Conservation (phyloP, 2,329 filamentous ascomycete species). For the Blumeria graminis region DNA sequence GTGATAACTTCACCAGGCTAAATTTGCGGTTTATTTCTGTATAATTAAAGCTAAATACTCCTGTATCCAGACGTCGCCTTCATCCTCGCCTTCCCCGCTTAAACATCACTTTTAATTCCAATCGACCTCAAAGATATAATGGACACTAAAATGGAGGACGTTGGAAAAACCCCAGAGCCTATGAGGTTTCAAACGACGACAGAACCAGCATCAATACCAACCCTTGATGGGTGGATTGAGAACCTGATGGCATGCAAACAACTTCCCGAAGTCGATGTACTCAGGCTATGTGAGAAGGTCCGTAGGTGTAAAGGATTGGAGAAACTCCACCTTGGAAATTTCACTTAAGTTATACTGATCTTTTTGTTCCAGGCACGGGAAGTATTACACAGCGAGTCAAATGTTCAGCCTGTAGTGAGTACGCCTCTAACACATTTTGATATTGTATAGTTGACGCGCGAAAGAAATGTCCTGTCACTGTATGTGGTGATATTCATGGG, state of each 20-base stretch:
- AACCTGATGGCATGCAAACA: constrained; percentile 97
- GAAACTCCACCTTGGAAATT: background rate
- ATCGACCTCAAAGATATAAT: constrained; percentile 23
- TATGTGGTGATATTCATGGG: constrained; percentile 96
- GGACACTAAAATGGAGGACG: constrained; percentile 99
- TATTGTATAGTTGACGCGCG: constrained; percentile 6
- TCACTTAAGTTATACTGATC: too few relatives aligned
- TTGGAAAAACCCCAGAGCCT: constrained; percentile 59
- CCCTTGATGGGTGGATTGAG: constrained; percentile 95
- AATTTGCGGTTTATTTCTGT: background rate
- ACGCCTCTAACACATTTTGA: constrained; percentile 1
- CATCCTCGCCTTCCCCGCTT: background rate
- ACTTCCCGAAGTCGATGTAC: constrained; percentile 79
- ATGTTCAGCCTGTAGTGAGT: constrained; percentile 92
- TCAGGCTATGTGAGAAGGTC: constrained; percentile 95
- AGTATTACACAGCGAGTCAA: constrained; percentile 90
- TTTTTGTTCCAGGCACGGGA: constrained; percentile 48
- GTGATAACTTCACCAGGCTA: background rate
- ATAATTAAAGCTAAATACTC: background rate
- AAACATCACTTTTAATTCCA: background rate
- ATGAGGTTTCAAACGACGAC: constrained; percentile 50
- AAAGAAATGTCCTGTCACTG: constrained; percentile 93
- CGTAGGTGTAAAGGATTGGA: constrained; percentile 16
- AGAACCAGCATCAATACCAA: constrained; percentile 77
- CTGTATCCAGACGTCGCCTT: background rate